Evolutionary conservation across 495 filamentous ascomycete genomes (phyloP).

Genomic region (Daldinia decipiens): DNA sequence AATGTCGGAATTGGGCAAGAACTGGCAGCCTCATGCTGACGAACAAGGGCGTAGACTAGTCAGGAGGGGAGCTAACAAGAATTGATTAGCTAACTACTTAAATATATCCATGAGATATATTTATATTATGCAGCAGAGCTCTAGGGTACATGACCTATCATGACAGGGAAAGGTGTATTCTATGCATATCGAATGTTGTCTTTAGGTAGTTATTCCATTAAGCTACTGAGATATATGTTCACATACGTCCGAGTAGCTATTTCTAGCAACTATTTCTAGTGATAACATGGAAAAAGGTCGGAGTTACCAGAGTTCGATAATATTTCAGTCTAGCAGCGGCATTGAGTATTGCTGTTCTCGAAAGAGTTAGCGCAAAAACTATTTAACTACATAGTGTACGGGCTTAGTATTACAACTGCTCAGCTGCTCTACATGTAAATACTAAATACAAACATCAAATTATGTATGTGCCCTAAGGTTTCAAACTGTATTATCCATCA

Average conservation of each 20-base stretch:
- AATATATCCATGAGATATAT: background rate
- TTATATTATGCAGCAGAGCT: background rate
- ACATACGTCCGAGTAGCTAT: background rate
- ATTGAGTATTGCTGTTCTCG: background rate
- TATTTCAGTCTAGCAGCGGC: no score
- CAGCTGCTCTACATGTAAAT: background rate
- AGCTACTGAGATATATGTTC: background rate
- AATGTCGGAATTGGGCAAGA: conserved; percentile 21
- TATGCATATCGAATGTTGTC: background rate
- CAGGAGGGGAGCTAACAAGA: conserved; percentile 7
- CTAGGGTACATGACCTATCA: background rate
- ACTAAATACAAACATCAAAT: background rate
- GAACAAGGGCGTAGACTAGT: conserved; percentile 26
- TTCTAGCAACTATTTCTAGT: background rate
- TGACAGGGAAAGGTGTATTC: background rate
- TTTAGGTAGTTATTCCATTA: background rate
- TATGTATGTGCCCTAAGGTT: no score
- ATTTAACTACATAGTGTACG: background rate
- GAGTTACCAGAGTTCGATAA: no score
- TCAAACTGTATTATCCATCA: no score
- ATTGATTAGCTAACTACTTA: background rate
- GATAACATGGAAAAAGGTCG: no score
- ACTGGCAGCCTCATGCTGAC: conserved; percentile 33
- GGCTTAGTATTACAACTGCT: no score
- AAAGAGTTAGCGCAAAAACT: background rate